These are phyloP conservation scores for Blastobotrys chiropterorum DNA, from an alignment of 805 yeast species.

Conservation along the genomic window DNA sequence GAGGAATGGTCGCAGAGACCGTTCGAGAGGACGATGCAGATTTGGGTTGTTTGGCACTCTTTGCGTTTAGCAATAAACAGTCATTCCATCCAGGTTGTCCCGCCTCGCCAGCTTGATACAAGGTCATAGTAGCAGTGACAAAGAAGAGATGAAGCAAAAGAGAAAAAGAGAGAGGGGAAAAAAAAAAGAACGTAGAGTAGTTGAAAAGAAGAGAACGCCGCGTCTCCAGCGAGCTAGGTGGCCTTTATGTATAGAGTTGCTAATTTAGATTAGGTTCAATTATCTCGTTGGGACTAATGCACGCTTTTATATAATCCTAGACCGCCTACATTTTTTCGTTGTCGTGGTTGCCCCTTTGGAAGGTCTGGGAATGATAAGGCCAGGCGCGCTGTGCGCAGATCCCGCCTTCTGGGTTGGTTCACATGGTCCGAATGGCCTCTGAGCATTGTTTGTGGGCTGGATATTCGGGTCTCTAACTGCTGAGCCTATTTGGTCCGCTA, in stretches of 20 bases:
- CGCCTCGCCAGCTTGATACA: conserved; percentile 15
- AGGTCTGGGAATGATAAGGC: not conserved
- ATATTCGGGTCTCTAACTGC: too few species aligned
- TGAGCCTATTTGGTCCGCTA: too few species aligned
- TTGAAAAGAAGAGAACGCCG: not conserved
- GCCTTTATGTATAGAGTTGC: not conserved
- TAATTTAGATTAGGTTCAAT: not conserved
- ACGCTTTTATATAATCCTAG: not conserved
- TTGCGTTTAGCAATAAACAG: conserved; percentile 38
- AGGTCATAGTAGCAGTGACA: conserved; percentile 6
- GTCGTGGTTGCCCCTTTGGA: not conserved
- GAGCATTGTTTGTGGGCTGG: too few species aligned
- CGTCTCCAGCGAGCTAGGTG: not conserved
- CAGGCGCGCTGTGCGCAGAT: too few species aligned
- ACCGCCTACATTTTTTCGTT: not conserved
- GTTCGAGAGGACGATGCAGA: conserved; percentile 3
- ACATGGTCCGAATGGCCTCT: too few species aligned
- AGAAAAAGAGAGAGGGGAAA: not conserved
- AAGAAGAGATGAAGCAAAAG: not conserved
- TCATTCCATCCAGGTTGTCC: conserved; percentile 52
- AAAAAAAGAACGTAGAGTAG: not conserved
- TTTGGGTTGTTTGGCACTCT: not conserved
- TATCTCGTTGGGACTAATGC: not conserved
- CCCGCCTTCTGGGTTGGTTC: too few species aligned
- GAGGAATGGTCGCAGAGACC: conserved; percentile 1